These are phyloP conservation scores for Aschersonia sp. DNA, from an alignment of 2,329 filamentous ascomycete genomes.

Conservation along the genomic window DNA sequence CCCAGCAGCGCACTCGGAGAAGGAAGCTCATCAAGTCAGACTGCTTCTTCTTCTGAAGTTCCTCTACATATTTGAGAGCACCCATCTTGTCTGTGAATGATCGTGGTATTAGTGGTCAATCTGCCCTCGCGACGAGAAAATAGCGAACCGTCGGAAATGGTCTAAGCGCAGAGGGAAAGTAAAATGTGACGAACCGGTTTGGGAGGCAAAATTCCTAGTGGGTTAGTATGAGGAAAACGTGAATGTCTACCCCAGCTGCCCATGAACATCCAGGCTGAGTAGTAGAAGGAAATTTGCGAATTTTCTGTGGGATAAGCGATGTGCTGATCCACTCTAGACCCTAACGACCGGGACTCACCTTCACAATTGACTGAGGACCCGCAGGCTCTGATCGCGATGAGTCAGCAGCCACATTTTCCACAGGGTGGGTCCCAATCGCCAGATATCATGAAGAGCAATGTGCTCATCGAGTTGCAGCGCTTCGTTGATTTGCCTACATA, in stretches of 20 bases:
- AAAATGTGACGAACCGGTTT: conserved; percentile 19
- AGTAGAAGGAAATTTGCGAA: conserved; percentile 15
- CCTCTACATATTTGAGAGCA: conserved; percentile 99
- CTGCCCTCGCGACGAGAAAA: too few species aligned
- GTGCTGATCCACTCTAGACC: conserved; percentile 11
- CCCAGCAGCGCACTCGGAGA: conserved; percentile 99
- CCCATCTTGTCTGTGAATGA: conserved; percentile 61
- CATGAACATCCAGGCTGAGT: background rate
- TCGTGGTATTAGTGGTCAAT: too few species aligned
- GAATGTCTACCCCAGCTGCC: too few species aligned
- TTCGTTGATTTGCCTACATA: too few species aligned
- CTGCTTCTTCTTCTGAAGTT: conserved; percentile 99
- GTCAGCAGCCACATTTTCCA: conserved; percentile 7
- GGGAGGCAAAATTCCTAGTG: conserved; percentile 19
- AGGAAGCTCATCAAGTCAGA: conserved; percentile 99
- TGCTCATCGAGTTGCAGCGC: too few species aligned
- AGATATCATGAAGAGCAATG: too few species aligned
- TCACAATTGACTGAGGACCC: conserved; percentile 11
- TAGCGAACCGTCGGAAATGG: too few species aligned
- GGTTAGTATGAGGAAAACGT: conserved; percentile 15
- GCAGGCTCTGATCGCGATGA: conserved; percentile 7
- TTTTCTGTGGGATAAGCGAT: conserved; percentile 25
- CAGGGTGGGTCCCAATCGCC: too few species aligned
- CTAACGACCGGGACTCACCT: conserved; percentile 17
- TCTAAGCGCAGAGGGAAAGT: background rate